Conservation (phyloP, 1,284 basidiomycete genomes). For the Earliella scabrosa region DNA sequence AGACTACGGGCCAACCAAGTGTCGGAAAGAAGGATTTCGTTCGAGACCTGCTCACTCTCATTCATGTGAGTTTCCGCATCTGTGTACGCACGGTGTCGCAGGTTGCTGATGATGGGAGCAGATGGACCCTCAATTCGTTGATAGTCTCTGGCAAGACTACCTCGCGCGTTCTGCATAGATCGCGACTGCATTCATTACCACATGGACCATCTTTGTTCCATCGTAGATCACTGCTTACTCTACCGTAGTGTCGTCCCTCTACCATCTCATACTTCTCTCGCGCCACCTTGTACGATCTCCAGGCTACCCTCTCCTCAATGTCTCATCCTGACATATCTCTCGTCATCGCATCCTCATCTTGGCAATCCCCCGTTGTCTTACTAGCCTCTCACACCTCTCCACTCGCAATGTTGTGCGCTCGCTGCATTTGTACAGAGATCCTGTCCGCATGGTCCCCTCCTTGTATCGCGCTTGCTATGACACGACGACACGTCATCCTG, state of each 20-base stretch:
- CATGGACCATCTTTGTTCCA: background rate
- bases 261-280: background rate
- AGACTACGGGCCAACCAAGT: slow-evolving; percentile 12
- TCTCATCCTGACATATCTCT: background rate
- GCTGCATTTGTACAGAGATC: background rate
- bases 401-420: slow-evolving; percentile 5
- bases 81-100: background rate
- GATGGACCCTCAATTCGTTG: slow-evolving; percentile 29
- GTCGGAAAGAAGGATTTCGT: slow-evolving; percentile 68
- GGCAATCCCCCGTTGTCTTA: slow-evolving; percentile 6
- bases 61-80: slow-evolving; percentile 66
- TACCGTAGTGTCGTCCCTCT: background rate
- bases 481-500: background rate
- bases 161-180: slow-evolving; percentile 6
- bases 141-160: slow-evolving; percentile 26
- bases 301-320: too few species aligned
- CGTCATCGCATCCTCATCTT: background rate
- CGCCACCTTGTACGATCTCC: too few species aligned
- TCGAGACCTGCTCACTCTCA: slow-evolving; percentile 64
- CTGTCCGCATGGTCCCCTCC: background rate
- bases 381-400: background rate
- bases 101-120: background rate
- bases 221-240: background rate
- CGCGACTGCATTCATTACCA: too few species aligned
- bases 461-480: background rate